Evolutionary conservation across 2,329 filamentous ascomycete species (phyloP).

Genomic region (Ascocoryne sarcoides): DNA sequence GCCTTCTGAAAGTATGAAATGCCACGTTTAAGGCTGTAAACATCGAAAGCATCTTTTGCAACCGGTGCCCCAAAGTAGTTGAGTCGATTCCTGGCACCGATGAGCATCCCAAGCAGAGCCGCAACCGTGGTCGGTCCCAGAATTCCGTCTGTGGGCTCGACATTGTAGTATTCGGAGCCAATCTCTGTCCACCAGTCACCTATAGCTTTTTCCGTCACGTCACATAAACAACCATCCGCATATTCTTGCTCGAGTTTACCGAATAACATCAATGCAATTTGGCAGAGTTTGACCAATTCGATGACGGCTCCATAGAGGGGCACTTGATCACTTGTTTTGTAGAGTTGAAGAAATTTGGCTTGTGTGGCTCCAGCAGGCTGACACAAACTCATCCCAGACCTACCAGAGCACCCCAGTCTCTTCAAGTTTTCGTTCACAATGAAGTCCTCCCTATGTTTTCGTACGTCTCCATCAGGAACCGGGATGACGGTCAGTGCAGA

Average conservation of each 20-base stretch:
- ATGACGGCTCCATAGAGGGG: conserved; percentile 70
- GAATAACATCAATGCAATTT: conserved; percentile 81
- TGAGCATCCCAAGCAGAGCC: conserved; percentile 75
- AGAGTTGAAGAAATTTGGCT: conserved; percentile 86
- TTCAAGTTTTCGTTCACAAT: conserved; percentile 94
- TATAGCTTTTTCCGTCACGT: conserved; percentile 82
- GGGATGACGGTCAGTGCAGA: conserved; percentile 87
- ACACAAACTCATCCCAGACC: conserved; percentile 74
- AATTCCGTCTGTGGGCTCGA: conserved; percentile 87
- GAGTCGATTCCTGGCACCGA: conserved; percentile 83
- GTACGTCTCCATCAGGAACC: conserved; percentile 78
- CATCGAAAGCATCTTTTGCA: conserved; percentile 84
- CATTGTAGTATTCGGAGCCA: conserved; percentile 82
- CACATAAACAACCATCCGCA: conserved; percentile 85
- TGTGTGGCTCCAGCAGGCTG: conserved; percentile 72
- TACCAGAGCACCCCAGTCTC: conserved; percentile 81
- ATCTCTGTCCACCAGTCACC: conserved; percentile 96
- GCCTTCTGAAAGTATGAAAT: conserved; percentile 86
- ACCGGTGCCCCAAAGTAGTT: conserved; percentile 79
- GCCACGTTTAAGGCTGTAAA: conserved; percentile 71
- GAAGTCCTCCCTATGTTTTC: conserved; percentile 71
- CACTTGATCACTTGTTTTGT: conserved; percentile 77
- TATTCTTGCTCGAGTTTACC: conserved; percentile 81
- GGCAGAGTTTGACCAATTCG: conserved; percentile 85
- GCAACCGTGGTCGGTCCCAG: conserved; percentile 87